A percentile compares a stretch with the other conserved stretches of the same genome.
phyloP scores from a whole-genome alignment of 208 protist species.

The Polymyxa betae region DNA sequence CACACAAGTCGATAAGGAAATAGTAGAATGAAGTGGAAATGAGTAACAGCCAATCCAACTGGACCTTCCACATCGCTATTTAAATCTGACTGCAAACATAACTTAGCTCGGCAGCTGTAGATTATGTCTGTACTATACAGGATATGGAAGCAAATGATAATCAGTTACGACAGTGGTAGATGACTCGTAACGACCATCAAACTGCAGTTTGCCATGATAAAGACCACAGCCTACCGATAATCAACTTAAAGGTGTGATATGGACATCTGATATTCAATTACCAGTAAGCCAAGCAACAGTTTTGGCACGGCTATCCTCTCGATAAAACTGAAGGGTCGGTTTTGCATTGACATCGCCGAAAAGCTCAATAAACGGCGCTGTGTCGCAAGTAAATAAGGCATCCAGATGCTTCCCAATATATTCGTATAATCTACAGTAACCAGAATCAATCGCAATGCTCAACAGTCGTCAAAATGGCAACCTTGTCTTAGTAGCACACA shows the following conservation, averaged over 20 bases:
- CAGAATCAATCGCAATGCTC: not conserved
- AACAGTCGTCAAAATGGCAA: not conserved
- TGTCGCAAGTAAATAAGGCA: not conserved
- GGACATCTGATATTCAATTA: not conserved
- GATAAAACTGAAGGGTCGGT: not conserved
- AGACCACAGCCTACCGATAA: not conserved
- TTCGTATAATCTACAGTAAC: not conserved
- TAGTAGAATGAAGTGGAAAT: constrained; percentile 33
- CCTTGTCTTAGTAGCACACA: constrained; percentile 43
- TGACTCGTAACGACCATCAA: not conserved
- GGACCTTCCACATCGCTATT: not conserved
- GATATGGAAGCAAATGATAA: constrained; percentile 17
- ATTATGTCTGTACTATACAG: not conserved
- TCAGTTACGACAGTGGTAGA: not conserved
- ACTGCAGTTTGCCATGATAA: constrained; percentile 45
- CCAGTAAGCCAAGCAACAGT: constrained; percentile 34
- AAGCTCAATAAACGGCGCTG: constrained; percentile 10
- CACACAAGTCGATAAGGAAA: not conserved
- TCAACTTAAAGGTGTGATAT: not conserved
- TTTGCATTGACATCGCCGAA: not conserved
- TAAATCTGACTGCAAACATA: not conserved
- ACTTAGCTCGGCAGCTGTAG: not conserved
- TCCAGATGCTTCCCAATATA: not conserved
- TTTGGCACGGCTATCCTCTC: not conserved
- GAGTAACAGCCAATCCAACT: not conserved